Percentiles rank a stretch among this genome's conserved stretches.
Evolutionary conservation across 2,329 filamentous ascomycete species (phyloP).

Genomic region (Penicillium sp.): DNA sequence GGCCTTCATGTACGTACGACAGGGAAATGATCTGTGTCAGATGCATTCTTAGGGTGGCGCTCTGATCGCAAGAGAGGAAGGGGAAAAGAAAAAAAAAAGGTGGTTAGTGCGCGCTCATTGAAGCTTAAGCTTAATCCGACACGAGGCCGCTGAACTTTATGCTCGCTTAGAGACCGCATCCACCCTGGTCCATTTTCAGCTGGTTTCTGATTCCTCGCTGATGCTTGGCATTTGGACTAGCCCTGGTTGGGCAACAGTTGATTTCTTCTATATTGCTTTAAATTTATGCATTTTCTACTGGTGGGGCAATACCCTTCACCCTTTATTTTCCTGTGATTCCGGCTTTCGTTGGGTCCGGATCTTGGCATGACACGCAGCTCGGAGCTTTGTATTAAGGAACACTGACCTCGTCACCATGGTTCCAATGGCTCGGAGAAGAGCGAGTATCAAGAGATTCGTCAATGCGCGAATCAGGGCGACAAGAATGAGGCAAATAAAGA

Average conservation of each 20-base stretch:
- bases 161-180: slow-evolving; percentile 33
- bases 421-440: slow-evolving; percentile 3
- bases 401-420: slow-evolving; percentile 3
- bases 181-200: slow-evolving; percentile 11
- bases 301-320: background rate
- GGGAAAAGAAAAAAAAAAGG: slow-evolving; percentile 13
- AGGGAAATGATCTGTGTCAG: slow-evolving; percentile 19
- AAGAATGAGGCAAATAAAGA: background rate
- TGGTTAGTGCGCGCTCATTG: slow-evolving; percentile 37
- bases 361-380: slow-evolving; percentile 3
- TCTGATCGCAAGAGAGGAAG: slow-evolving; percentile 28
- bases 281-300: background rate
- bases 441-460: background rate
- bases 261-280: slow-evolving; percentile 11
- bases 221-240: slow-evolving; percentile 17
- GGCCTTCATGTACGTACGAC: background rate
- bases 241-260: slow-evolving; percentile 3
- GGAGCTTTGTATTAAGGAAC: background rate
- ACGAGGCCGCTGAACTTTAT: slow-evolving; percentile 41
- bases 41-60: slow-evolving; percentile 28
- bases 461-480: background rate
- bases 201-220: slow-evolving; percentile 8
- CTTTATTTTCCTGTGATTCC: background rate
- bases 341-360: background rate
- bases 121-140: slow-evolving; percentile 49